Evolutionary conservation across 2,329 filamentous ascomycete species (phyloP).

Genomic region (Lasiodiplodia gonubiensis): DNA sequence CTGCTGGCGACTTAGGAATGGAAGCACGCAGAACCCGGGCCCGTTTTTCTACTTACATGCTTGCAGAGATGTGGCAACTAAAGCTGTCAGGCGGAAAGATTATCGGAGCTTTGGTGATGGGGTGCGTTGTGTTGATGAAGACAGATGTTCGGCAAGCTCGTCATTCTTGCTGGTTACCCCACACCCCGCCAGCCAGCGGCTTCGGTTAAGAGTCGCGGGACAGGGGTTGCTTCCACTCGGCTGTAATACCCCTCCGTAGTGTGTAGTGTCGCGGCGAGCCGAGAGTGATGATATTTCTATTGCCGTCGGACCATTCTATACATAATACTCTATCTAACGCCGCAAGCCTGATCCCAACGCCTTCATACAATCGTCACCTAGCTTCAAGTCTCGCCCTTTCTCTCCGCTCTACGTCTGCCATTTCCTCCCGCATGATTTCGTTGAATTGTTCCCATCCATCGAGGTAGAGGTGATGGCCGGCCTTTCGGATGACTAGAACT

Average conservation of each 20-base stretch:
- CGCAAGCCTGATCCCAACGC: not conserved
- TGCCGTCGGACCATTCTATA: not conserved
- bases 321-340: not conserved
- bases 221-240: not conserved
- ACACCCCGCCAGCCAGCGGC: conserved; percentile 3
- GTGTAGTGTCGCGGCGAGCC: not conserved
- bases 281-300: conserved; percentile 6
- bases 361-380: conserved; percentile 18
- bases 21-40: too few species aligned
- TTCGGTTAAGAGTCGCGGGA: conserved; percentile 2
- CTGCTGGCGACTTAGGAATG: not conserved
- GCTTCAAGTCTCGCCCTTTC: conserved; percentile 34
- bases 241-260: too few species aligned
- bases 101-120: not conserved
- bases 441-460: conserved; percentile 76
- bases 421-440: conserved; percentile 66
- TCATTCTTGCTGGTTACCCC: conserved; percentile 2
- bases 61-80: not conserved
- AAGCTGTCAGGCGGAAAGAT: not conserved
- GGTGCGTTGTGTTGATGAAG: not conserved
- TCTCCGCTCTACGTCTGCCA: conserved; percentile 64
- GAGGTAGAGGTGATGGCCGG: conserved; percentile 75
- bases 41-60: not conserved
- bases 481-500: conserved; percentile 76
- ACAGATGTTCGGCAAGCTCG: not conserved